Conservation (phyloP, 2,329 filamentous ascomycete genomes). For the Microsporum audouinii region DNA sequence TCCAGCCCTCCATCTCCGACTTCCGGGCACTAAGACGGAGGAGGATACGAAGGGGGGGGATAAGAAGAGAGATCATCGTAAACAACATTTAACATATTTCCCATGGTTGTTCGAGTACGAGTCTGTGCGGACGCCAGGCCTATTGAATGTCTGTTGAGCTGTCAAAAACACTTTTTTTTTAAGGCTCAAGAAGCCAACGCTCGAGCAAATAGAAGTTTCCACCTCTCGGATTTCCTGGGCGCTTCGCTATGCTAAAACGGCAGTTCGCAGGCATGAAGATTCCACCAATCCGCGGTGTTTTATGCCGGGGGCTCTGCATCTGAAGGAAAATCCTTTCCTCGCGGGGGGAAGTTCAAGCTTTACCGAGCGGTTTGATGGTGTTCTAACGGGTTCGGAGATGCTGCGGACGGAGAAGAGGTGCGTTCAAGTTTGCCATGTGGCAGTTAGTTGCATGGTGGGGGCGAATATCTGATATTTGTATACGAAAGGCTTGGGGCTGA, state of each 20-base stretch:
- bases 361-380: background rate
- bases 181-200: slow-evolving; percentile 1
- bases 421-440: too few relatives aligned
- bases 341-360: background rate
- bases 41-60: background rate
- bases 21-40: background rate
- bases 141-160: background rate
- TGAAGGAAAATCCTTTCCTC: background rate
- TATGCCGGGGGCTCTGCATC: background rate
- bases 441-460: too few relatives aligned
- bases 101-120: background rate
- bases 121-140: background rate
- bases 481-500: background rate
- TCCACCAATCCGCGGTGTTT: background rate
- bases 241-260: background rate
- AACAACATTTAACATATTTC: background rate
- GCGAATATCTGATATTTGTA: too few relatives aligned
- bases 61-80: background rate
- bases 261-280: background rate
- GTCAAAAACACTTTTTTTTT: background rate
- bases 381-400: background rate
- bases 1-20: background rate
- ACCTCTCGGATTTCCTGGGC: background rate
- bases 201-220: background rate
- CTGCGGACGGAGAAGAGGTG: background rate